Evolutionary conservation across 2,329 filamentous ascomycete genomes (phyloP).

Genomic region (Exophiala aquamarina): DNA sequence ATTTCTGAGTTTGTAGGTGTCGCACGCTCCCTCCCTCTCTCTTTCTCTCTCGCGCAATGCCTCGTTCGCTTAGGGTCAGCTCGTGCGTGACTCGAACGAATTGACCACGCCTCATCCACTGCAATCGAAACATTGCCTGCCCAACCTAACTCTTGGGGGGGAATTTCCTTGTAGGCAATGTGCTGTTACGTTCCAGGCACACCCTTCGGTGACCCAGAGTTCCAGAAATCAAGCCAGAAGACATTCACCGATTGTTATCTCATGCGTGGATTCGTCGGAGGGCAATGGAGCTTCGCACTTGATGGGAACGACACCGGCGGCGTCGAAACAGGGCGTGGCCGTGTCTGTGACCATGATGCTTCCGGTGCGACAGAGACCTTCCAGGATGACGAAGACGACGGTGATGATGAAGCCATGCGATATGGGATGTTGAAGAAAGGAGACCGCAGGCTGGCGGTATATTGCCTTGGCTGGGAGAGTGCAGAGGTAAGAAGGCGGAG

Average conservation of each 20-base stretch:
- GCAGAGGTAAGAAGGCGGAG: conserved; percentile 6
- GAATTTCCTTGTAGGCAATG: conserved; percentile 2
- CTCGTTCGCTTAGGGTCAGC: neutral
- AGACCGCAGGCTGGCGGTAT: conserved; percentile 3
- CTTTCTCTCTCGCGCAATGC: too few species aligned
- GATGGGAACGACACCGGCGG: conserved; percentile 9
- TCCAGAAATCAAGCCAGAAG: conserved; percentile 12
- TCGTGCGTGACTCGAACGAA: neutral
- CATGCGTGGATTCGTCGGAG: conserved; percentile 8
- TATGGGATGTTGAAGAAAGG: neutral
- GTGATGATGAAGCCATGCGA: neutral
- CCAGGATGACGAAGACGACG: too few species aligned
- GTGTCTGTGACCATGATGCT: too few species aligned
- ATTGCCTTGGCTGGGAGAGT: conserved; percentile 13
- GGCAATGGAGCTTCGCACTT: conserved; percentile 6
- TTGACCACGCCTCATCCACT: too few species aligned
- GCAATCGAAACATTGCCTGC: too few species aligned
- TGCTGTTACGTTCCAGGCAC: conserved; percentile 1
- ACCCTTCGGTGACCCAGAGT: neutral
- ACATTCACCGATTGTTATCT: conserved; percentile 12
- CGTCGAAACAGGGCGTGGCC: too few species aligned
- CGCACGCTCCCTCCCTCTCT: neutral
- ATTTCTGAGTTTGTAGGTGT: conserved; percentile 14
- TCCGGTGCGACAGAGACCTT: too few species aligned
- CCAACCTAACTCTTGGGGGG: too few species aligned